Percentiles rank a stretch among this genome's conserved stretches.
phyloP scores from a whole-genome alignment of 2,329 filamentous ascomycete species.

The Camillea tinctor region DNA sequence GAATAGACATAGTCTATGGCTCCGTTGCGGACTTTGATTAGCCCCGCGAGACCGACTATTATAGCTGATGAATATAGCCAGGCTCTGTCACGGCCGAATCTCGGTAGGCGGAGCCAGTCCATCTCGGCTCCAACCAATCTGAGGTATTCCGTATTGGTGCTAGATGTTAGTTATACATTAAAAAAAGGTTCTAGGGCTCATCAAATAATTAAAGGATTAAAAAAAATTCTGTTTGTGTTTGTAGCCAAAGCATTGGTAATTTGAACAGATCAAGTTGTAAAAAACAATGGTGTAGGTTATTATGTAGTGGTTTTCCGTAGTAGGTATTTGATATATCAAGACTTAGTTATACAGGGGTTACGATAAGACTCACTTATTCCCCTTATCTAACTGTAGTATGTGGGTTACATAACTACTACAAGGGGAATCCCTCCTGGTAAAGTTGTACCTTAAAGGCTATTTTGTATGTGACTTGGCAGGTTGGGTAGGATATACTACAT shows the following conservation, averaged over 20 bases:
- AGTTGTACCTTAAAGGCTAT: too few relatives aligned
- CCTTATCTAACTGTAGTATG: background rate
- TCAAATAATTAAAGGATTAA: background rate
- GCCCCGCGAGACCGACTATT: constrained; percentile 23
- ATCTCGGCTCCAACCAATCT: constrained; percentile 8
- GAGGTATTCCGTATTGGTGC: background rate
- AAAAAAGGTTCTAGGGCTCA: background rate
- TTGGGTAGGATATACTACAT: too few relatives aligned
- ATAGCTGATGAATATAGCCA: constrained; percentile 21
- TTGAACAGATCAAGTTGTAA: too few relatives aligned
- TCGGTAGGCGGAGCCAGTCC: constrained; percentile 20
- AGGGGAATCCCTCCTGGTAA: too few relatives aligned
- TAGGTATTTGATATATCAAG: too few relatives aligned
- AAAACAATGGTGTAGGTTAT: too few relatives aligned
- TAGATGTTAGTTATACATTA: background rate
- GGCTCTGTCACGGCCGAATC: constrained; percentile 17
- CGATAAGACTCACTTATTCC: background rate
- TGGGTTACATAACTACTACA: too few relatives aligned
- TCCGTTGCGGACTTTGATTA: constrained; percentile 23
- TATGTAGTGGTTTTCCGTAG: too few relatives aligned
- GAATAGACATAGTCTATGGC: constrained; percentile 22
- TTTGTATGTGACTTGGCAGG: too few relatives aligned
- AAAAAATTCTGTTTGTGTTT: too few relatives aligned
- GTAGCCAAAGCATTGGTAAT: too few relatives aligned
- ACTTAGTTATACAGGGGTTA: background rate